Conservation (phyloP, 2,329 filamentous ascomycete genomes). For the Exophiala xenobiotica region DNA sequence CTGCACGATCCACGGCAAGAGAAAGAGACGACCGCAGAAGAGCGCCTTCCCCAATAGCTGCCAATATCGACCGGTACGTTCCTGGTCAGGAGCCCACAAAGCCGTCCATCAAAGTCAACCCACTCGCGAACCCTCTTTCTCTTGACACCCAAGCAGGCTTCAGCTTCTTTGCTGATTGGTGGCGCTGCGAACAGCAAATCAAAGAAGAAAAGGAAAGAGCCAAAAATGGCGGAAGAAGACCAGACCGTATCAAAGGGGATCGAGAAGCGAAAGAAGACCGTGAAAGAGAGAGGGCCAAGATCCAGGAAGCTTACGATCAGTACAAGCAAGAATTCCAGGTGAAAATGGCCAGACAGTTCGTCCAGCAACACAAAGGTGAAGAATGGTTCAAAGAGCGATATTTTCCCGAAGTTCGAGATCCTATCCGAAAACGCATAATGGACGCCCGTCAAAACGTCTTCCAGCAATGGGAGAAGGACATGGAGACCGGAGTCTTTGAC, state of each 20-base stretch:
- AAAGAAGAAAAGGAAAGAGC: constrained; percentile 64
- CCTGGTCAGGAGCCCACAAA: constrained; percentile 59
- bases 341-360: constrained; percentile 83
- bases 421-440: constrained; percentile 71
- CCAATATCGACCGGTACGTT: constrained; percentile 64
- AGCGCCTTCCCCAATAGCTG: constrained; percentile 56
- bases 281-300: constrained; percentile 61
- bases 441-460: constrained; percentile 78
- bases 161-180: constrained; percentile 69
- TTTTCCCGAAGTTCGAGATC: constrained; percentile 74
- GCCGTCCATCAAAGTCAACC: constrained; percentile 55
- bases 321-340: constrained; percentile 67
- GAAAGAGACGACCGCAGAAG: constrained; percentile 59
- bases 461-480: constrained; percentile 82
- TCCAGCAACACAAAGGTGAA: constrained; percentile 87
- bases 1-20: constrained; percentile 41
- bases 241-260: constrained; percentile 59
- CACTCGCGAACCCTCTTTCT: constrained; percentile 60
- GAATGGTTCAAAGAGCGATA: constrained; percentile 99
- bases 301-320: constrained; percentile 63
- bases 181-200: constrained; percentile 62
- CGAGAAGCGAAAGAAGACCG: constrained; percentile 62
- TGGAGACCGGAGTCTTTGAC: constrained; percentile 83
- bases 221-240: constrained; percentile 58
- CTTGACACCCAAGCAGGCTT: constrained; percentile 67